Base-by-base conservation (phyloP, 306 rosid genomes). In the Leucaena leucocephala region DNA sequence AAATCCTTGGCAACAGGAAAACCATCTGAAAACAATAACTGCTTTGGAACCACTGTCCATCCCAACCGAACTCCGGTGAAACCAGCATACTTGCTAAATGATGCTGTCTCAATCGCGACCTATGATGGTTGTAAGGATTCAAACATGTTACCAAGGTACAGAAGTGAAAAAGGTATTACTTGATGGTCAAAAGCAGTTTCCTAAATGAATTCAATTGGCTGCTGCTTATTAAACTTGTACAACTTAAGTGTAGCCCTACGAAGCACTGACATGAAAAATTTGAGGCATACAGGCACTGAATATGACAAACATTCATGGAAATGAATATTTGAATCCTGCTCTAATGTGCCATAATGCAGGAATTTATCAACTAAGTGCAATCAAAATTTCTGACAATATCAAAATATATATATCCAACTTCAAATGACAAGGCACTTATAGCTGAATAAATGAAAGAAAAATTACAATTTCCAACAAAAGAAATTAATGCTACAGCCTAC, bases 11-110 rank as follows among this genome's bases (percentile, higher is more conserved):
- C 94, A 17, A 96, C 96, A 0, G 92, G 98, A 83, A 88, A 96
- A 58, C 99, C 97, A 81, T 96, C 97, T 3, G 98, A 91, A 82
- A 83, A 93, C 52, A 93, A 82, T 35, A 96, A 88, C 76, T 93
- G 87, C 85, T 93, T 93, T 39, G 99, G 98, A 81, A 96, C 73
- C 44, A 91, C 99, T 16, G 99, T 90, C 99, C 99, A 96, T 54
- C 99, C 98, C 79, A 96, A 74, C 63, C 99, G 96, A 74, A 96
- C 98, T 42, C 97, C 98, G 33, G 98, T 95, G 86, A 95, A 95
- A 50, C 98, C 99, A 14, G 99, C 99, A 79, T 90, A 93, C 87
- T 95, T 95, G 81, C 98, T 93, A 74, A 91, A 93, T 36, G 99
- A 95, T 77, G 99, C 83, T 71, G 94, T 93, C 92, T 95, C 99